Evolutionary conservation across 1,284 basidiomycete species (phyloP), one percentile per base, ranked within the genome.

Genomic region (Cronartium ribicola): DNA sequence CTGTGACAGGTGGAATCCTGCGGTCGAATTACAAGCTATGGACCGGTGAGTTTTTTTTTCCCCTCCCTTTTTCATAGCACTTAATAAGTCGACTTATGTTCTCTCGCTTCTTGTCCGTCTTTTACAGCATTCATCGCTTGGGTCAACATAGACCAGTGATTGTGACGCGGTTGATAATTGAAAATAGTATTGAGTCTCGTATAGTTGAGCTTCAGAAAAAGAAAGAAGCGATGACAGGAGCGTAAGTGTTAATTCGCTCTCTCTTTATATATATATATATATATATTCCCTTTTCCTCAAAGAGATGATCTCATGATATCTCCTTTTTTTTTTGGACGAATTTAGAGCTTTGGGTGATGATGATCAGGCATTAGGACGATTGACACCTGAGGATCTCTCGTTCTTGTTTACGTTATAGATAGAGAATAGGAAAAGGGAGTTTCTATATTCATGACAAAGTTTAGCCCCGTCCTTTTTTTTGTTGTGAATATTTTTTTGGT

Each of bases 161-260:
- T 78, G 93, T 94, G 14, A 92, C 93, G 81, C 94, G 98, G 80
- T 85, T 98, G 46, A 90, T 98, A 40, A 87, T 98, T 70, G 94
- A 98, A 81, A 94, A 98, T 81, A 93, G 91, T 77, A 97, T 98
- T 77, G 95, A 98, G 82, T 91, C 90, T 79, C 89, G 93, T 77
- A 95, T 96, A 77, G 80, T 81, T 44, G 78, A 76, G n/a, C 73
- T 81, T 43, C 79, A 80, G 48, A 76, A 77, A 65, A 77, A 76
- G 74, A 83, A 83, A 77, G 79, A 81, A 48, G 77, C 78, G 4
- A 75, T 83, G 48, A 80, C 81, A 0, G 83, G 72, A 67, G 72
- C 72, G 72, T 74, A 43, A 74, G 72, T 74, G 51, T 20, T 66
- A 40, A 37, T 22, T 20, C n/a, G 5, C 51, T 60, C 39, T 2